Evolutionary conservation across 2,329 filamentous ascomycete species (phyloP).

Genomic region (Bipolaris gigantea): DNA sequence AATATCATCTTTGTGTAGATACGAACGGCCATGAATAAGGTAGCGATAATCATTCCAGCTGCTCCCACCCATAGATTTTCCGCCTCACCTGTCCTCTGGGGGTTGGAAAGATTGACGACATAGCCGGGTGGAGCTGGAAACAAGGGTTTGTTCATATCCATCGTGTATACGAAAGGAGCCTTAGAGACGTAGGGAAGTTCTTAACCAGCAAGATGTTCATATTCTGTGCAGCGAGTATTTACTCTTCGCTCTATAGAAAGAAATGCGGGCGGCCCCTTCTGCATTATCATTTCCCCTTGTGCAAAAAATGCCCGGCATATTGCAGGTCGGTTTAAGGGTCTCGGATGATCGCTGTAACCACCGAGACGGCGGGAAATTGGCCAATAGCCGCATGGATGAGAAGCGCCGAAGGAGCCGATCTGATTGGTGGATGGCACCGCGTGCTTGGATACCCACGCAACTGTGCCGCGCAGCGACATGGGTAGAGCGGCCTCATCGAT

Average conservation of each 20-base stretch:
- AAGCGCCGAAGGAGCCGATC: not conserved
- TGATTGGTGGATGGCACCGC: not conserved
- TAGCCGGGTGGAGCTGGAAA: constrained; percentile 33
- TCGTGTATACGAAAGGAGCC: not conserved
- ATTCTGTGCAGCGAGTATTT: too few species aligned
- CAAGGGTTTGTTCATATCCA: constrained; percentile 14
- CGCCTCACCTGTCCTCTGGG: constrained; percentile 15
- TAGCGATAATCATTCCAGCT: constrained; percentile 24
- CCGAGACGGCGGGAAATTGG: not conserved
- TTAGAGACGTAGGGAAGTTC: not conserved
- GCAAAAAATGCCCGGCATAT: not conserved
- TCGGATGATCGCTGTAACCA: not conserved
- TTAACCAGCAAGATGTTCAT: not conserved
- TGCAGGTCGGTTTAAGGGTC: not conserved
- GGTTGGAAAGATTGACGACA: constrained; percentile 31
- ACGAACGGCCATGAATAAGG: constrained; percentile 27
- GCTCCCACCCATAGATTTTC: constrained; percentile 24
- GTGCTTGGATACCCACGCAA: not conserved
- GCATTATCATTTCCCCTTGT: not conserved
- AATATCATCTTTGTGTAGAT: constrained; percentile 31
- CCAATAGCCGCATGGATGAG: not conserved
- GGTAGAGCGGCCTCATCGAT: not conserved
- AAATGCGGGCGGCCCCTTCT: not conserved
- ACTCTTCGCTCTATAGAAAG: not conserved
- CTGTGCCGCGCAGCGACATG: not conserved